Evolutionary conservation across 1,284 basidiomycete genomes (phyloP), one percentile per base, ranked within the genome.

Genomic region (Ustilago loliicola): DNA sequence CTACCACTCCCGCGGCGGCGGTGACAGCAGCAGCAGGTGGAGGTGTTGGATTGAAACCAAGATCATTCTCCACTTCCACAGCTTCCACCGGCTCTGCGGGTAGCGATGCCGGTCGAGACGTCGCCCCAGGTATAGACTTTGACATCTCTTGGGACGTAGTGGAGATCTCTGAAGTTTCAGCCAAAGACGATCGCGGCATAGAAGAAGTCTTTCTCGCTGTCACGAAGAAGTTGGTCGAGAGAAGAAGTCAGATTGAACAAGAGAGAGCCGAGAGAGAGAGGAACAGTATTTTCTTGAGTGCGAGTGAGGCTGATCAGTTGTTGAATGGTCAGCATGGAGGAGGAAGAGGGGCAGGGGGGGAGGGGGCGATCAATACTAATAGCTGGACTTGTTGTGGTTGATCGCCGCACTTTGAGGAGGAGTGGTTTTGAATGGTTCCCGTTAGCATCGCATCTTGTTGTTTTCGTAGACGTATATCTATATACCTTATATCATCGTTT

Each of bases 141-240:
- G 65, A 62, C 19, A 51, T 62, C 30, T 65, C 51, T 17, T 79
- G 68, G 80, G 75, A 72, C 13, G 50, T 60, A 1, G 65, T 83
- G 29, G 76, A 81, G 45, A 48, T 83, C 7, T 73, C 72, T 40
- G 82, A 83, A 58, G 82, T 83, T 2, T 68, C 65, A 5, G 71
- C 82, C 10, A 83, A 83, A 56, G 80, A 80, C 47, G 77, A 80
- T 36, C 38, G 60, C 0, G 70, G 72, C 3, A 73, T 75, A 40
- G 78, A 80, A 48, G 70, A 79, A 32, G 79, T 83, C 17, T 83
- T 83, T 29, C 32, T 81, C 10, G 61, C 72, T 1, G 66, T 83
- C 15, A 80, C 82, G 32, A 70, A 74, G 60, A 74, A 78, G 52
- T 54, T 83, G 7, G 82, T 83, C 1, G 77, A 81, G 47, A 38